Base-by-base conservation (phyloP, 148 eudicot genomes). In the Polygonum maritimum region DNA sequence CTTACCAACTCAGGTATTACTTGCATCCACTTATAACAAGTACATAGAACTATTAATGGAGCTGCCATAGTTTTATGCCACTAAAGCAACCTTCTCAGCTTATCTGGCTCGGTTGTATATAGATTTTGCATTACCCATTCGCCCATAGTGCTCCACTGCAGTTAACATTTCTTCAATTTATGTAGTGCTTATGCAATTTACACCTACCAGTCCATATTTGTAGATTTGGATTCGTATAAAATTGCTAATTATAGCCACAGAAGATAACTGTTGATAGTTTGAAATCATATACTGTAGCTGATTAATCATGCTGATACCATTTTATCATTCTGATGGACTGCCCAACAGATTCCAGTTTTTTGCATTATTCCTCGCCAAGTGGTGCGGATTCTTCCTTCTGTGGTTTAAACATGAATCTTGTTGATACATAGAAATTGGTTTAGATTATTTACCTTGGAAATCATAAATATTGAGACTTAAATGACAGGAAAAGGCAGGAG, bases 401-500 rank as follows among this genome's bases (percentile, higher is more conserved):
- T 58, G 67, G n/a, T 33, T 62, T 39, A 62, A 62, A 36, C 71
- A 5, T 5, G n/a, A 63, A 65, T 35, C 71, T 65, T 26, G 69
- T 65, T 36, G 44, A 65, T 35, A 65, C 71, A 65, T 33, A n/a
- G 19, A 35, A 36, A 65, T 36, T 9, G 38, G n/a, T n/a, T n/a
- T n/a, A n/a, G n/a, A n/a, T n/a, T n/a, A n/a, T n/a, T n/a, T 36
- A 31, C n/a, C 33, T 63, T 31, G 12, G 2, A 12, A 63, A 67
- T 36, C 16, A 45, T 67, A 33, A 36, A 67, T n/a, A 35, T 35
- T 67, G 71, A 67, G 41, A 67, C 13, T 35, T 44, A 4, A 48
- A 12, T 54, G 16, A 22, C 82, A 84, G 87, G 84, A 78, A 57
- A 81, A 41, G 71, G 58, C 48, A 40, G 55, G 58, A 48, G 77